Evolutionary conservation across 2,329 filamentous ascomycete species (phyloP), one percentile per base, ranked within the genome.

Genomic region (Metarhizium robertsii): DNA sequence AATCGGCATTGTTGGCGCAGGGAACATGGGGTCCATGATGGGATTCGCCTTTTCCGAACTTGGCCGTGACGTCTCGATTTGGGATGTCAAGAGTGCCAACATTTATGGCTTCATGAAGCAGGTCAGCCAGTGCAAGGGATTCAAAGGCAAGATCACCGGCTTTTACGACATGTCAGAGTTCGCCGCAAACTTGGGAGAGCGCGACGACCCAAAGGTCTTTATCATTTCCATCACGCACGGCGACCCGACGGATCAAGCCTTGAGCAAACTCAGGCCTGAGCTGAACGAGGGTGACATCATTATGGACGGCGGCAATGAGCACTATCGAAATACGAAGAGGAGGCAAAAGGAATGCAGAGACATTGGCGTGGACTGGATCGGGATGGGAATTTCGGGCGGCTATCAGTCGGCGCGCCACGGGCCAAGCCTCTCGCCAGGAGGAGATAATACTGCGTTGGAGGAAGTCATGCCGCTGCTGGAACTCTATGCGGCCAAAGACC

Each of bases 241-340:
- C 14, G 6, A 16, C 13, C 40, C 40, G 16, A 6, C 40, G 6
- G 40, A 43, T 18, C 14, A n/a, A 6, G 40, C 18, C 40, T n/a
- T 43, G 6, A n/a, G n/a, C 13, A 16, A 16, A 2, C 11, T 43
- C 40, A 16, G n/a, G 16, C 13, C 3, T 56, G 83, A 80, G 58
- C 70, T 89, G 3, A 73, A 76, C 18, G 72, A 73, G 48, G 81
- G 80, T 14, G 85, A 89, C 64, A 81, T 88, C 53, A 81, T 89
- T 54, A 75, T 89, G 36, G 85, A 88, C 63, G 83, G 81, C 10
- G 82, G 81, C 0, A 89, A 88, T 62, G 85, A 89, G 67, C 75
- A 86, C 64, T 88, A 82, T 68, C 69, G 76, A 40, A 81, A 80
- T 50, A 88, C 85, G 0, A 81, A 89, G 64, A 67, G 81, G 11